phyloP scores from a whole-genome alignment of 2,329 filamentous ascomycete genomes.

The Colletotrichum sp. region DNA sequence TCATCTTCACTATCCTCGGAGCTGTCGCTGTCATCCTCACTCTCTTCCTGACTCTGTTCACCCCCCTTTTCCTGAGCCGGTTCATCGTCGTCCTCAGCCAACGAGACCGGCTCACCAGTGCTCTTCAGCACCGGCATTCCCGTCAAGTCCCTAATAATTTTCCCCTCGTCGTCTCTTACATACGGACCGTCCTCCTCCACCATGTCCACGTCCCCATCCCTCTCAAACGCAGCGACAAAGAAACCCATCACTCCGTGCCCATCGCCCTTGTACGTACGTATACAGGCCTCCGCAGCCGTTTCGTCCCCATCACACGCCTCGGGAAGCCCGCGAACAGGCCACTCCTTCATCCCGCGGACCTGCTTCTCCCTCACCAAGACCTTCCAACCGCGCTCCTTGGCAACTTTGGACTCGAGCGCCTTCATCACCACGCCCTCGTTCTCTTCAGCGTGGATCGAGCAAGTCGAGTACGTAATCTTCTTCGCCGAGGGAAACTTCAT shows the following conservation, averaged over 20 bases:
- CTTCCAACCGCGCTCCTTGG: conserved; percentile 74
- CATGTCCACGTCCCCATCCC: conserved; percentile 48
- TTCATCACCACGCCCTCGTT: conserved; percentile 85
- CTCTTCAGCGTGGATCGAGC: conserved; percentile 85
- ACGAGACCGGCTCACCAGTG: conserved; percentile 34
- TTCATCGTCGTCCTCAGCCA: conserved; percentile 24
- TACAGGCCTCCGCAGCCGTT: conserved; percentile 73
- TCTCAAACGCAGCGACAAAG: conserved; percentile 87
- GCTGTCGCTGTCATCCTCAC: conserved; percentile 8
- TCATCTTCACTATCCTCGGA: conserved; percentile 22
- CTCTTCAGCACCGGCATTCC: conserved; percentile 42
- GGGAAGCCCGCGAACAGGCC: conserved; percentile 70
- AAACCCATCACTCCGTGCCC: conserved; percentile 91
- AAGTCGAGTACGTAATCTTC: conserved; percentile 91
- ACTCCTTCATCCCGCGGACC: conserved; percentile 75
- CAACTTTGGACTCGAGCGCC: conserved; percentile 72
- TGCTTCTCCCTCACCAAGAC: conserved; percentile 77
- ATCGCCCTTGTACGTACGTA: conserved; percentile 82
- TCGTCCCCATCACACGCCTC: conserved; percentile 55
- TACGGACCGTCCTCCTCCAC: conserved; percentile 51
- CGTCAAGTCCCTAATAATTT: conserved; percentile 48
- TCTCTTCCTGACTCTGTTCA: neutral
- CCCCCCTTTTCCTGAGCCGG: neutral
- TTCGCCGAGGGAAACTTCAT: conserved; percentile 78
- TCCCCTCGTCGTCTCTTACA: conserved; percentile 59